Evolutionary conservation across 1,139 yeast species (phyloP), one percentile per base, ranked within the genome.

Genomic region (Diutina neorugosa): DNA sequence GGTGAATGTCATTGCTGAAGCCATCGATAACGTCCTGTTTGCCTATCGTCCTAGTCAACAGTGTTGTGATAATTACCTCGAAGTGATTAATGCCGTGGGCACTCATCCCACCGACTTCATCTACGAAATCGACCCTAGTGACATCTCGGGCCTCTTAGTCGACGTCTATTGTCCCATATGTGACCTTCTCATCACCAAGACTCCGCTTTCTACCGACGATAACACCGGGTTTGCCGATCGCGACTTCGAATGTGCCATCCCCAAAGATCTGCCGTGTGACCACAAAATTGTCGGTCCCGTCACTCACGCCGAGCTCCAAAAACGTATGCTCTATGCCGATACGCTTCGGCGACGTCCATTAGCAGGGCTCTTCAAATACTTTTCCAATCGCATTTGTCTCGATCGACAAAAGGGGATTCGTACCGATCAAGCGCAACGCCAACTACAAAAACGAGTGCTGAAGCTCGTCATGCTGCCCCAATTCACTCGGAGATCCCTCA

Each of bases 151-250:
- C 1, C 21, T n/a, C 4, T 27, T 46, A 12, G 46, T 55, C 3
- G 52, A 55, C 18, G 50, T 58, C 6, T 34, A 44, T 16, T 67
- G 69, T 53, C 66, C 69, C 7, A 50, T 53, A 20, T 66, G 69
- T 53, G 41, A 55, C 2, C 44, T 53, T 1, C 21, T 52, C 2
- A 44, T 61, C 12, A 27, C 59, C 9, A 42, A 48, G 12, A 57
- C 59, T 5, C 62, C 63, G 1, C 61, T 61, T 31, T 56, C 63
- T 6, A 61, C 56, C 51, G 56, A 53, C 18, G 43, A 51, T 4
- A 46, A 54, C 16, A 57, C 56, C 7, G 71, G 69, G n/a, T 67
- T 67, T 57, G 61, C 63, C 7, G 69, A 66, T 52, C 51, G 52
- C 2, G 43, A 56, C 4, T 65, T 65, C 52, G 40, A 12, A 3